Percentiles rank a stretch among this genome's conserved stretches.
These are phyloP conservation scores for Tylopilus sp. DNA, from an alignment of 768 basidiomycete species.

Conservation along the genomic window DNA sequence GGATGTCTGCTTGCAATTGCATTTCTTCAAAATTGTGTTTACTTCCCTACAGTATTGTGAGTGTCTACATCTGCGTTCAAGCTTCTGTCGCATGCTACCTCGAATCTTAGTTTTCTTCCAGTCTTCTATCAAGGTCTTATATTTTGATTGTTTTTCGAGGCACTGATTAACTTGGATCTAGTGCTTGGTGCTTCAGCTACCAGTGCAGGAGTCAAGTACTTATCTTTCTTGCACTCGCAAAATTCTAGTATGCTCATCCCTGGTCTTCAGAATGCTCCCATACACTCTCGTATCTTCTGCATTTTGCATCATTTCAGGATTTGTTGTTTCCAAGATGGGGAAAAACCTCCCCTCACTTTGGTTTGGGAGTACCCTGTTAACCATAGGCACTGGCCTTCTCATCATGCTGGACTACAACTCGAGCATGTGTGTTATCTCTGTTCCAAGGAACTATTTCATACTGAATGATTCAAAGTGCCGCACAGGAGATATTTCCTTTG, in stretches of 20 bases:
- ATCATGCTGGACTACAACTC: slow-evolving; percentile 59
- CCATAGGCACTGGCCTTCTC: slow-evolving; percentile 70
- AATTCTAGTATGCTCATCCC: neutral
- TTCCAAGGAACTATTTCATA: neutral
- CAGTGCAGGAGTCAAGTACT: slow-evolving; percentile 58
- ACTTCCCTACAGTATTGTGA: slow-evolving; percentile 44
- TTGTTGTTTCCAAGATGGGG: slow-evolving; percentile 54
- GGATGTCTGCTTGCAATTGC: slow-evolving; percentile 49
- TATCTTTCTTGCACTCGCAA: slow-evolving; percentile 35
- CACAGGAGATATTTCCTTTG: slow-evolving; percentile 60
- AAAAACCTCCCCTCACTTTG: slow-evolving; percentile 63
- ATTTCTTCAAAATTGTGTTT: slow-evolving; percentile 61
- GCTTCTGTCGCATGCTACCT: neutral
- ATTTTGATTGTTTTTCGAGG: neutral
- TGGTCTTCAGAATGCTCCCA: slow-evolving; percentile 57
- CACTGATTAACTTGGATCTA: neutral
- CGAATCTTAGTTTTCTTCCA: slow-evolving; percentile 52
- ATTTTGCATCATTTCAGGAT: slow-evolving; percentile 54
- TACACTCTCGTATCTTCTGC: slow-evolving; percentile 59
- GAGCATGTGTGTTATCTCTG: slow-evolving; percentile 34
- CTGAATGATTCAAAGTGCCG: slow-evolving; percentile 39
- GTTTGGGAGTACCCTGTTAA: slow-evolving; percentile 53
- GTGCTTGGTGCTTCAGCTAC: slow-evolving; percentile 72
- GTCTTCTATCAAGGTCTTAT: slow-evolving; percentile 58
- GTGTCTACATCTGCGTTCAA: neutral